Evolutionary conservation across 306 rosid species (phyloP).

Genomic region (Quercus dentata): DNA sequence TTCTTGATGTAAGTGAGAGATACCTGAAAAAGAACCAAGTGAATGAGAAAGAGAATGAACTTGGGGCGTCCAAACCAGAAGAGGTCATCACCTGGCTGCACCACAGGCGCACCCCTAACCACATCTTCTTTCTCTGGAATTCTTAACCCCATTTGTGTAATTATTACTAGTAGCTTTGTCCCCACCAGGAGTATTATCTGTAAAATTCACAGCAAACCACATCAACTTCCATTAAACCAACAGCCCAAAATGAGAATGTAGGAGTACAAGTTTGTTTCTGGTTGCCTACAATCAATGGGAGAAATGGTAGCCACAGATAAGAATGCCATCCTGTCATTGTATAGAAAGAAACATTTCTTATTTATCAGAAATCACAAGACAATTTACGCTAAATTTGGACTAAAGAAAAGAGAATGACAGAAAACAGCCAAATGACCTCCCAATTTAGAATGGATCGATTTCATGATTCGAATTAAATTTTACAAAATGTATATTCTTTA

Average conservation of each 20-base stretch:
- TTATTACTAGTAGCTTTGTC: constrained; percentile 66
- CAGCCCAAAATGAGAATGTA: neutral
- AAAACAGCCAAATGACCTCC: neutral
- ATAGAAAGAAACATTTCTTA: neutral
- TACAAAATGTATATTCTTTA: no score
- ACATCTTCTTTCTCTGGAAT: constrained; percentile 66
- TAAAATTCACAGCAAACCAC: constrained; percentile 9
- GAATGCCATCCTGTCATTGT: constrained; percentile 64
- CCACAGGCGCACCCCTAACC: constrained; percentile 71
- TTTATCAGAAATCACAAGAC: neutral
- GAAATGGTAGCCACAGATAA: constrained; percentile 74
- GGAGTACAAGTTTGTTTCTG: neutral
- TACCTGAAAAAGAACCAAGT: constrained; percentile 79
- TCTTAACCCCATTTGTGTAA: constrained; percentile 65
- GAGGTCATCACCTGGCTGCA: constrained; percentile 65
- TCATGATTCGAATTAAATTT: no score
- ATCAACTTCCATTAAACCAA: neutral
- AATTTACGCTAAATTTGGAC: neutral
- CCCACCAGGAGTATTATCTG: constrained; percentile 78
- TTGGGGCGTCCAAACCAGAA: constrained; percentile 78
- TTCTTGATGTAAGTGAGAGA: neutral
- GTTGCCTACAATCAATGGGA: constrained; percentile 68
- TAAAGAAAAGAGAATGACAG: neutral
- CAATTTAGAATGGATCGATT: no score
- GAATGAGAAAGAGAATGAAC: constrained; percentile 60